Percentiles rank a stretch among this genome's conserved stretches.
Conservation (phyloP, 768 basidiomycete species). For the Podaxis sp. region DNA sequence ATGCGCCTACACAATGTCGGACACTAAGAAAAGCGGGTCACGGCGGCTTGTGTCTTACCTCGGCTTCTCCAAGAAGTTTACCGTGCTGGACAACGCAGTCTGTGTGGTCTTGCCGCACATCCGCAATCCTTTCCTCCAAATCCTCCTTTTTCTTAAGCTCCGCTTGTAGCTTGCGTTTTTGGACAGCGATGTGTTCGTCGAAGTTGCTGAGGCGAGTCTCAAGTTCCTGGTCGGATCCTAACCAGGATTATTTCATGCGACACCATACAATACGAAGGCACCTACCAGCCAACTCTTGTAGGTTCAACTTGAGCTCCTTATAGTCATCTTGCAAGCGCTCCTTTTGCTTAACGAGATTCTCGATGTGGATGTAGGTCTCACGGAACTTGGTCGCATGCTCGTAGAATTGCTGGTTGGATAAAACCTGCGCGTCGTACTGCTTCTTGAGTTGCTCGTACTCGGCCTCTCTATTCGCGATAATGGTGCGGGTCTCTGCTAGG, state of each 20-base stretch:
- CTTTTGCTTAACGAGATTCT: constrained; percentile 62
- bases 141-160: constrained; percentile 58
- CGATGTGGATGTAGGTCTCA: constrained; percentile 75
- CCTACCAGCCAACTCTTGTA: constrained; percentile 68
- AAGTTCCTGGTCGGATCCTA: constrained; percentile 77
- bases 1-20: constrained; percentile 54
- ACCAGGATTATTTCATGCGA: constrained; percentile 3
- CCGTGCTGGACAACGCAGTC: constrained; percentile 64
- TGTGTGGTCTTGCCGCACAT: constrained; percentile 51
- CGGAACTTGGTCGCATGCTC: constrained; percentile 84
- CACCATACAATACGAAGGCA: not conserved
- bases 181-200: constrained; percentile 52
- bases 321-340: constrained; percentile 61
- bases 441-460: constrained; percentile 72
- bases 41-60: constrained; percentile 39
- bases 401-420: constrained; percentile 76
- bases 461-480: constrained; percentile 68
- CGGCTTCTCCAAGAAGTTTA: constrained; percentile 68
- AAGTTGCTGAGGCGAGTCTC: constrained; percentile 55
- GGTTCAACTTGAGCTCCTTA: constrained; percentile 57
- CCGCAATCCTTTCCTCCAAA: constrained; percentile 58
- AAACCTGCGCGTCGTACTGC: constrained; percentile 61
- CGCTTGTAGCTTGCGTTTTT: constrained; percentile 46
- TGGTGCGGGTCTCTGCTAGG: constrained; percentile 56
- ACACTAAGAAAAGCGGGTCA: not conserved